These are phyloP conservation scores for Endoconidiophora polonica DNA, from an alignment of 2,329 filamentous ascomycete species.

Conservation along the genomic window DNA sequence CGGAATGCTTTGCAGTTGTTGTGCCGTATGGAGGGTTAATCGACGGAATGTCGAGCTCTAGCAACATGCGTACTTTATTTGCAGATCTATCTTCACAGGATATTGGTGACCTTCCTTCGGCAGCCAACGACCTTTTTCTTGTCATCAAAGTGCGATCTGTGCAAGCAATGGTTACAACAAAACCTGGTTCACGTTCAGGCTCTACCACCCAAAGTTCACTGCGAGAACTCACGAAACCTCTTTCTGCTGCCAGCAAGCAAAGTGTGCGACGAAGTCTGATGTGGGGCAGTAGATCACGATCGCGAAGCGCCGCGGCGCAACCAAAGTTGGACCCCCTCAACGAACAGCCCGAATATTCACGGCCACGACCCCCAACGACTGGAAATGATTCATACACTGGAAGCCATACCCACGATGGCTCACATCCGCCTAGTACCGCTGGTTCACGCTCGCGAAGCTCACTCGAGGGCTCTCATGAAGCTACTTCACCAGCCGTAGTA, in stretches of 20 bases:
- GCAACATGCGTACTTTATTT: constrained; percentile 70
- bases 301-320: constrained; percentile 25
- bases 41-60: constrained; percentile 43
- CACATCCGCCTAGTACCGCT: constrained; percentile 35
- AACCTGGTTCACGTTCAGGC: constrained; percentile 36
- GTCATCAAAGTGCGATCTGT: constrained; percentile 61
- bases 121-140: constrained; percentile 61
- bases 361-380: constrained; percentile 21
- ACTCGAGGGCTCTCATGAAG: constrained; percentile 14
- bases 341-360: constrained; percentile 29
- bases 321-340: constrained; percentile 39
- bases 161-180: constrained; percentile 29
- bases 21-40: constrained; percentile 59
- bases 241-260: constrained; percentile 32
- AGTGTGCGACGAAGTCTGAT: constrained; percentile 47
- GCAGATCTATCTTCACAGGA: constrained; percentile 70
- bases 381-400: constrained; percentile 29
- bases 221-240: constrained; percentile 28
- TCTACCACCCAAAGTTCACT: constrained; percentile 27
- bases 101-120: constrained; percentile 41
- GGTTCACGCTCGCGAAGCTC: constrained; percentile 34
- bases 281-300: constrained; percentile 44
- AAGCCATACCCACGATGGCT: constrained; percentile 12
- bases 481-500: constrained; percentile 16
- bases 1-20: constrained; percentile 68